Conservation (phyloP, 2,329 filamentous ascomycete species). For the Simplicillium sp. region DNA sequence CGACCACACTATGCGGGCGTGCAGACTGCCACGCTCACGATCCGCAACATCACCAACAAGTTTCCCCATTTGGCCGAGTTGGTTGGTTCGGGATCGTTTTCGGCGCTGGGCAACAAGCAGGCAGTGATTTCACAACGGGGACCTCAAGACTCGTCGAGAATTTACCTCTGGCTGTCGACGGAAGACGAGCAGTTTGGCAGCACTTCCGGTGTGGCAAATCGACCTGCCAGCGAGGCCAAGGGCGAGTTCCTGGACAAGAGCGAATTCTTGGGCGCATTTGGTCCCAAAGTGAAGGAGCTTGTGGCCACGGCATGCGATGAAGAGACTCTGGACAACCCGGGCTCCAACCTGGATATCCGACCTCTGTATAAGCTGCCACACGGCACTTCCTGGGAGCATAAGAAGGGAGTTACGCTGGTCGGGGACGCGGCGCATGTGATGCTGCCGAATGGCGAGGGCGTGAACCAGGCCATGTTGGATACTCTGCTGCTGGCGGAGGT, state of each 20-base stretch:
- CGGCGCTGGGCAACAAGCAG: not conserved
- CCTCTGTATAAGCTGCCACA: not conserved
- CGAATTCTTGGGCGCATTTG: not conserved
- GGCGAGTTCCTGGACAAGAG: not conserved
- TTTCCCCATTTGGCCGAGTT: constrained; percentile 26
- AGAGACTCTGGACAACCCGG: not conserved
- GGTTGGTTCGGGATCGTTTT: not conserved
- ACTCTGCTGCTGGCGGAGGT: not conserved
- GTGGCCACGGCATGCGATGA: not conserved
- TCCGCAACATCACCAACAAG: constrained; percentile 19
- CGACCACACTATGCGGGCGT: constrained; percentile 28
- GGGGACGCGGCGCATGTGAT: not conserved
- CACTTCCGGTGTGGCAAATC: not conserved
- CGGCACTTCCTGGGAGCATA: not conserved
- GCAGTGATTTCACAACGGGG: not conserved
- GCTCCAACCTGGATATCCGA: not conserved
- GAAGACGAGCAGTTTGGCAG: not conserved
- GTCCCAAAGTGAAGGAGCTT: not conserved
- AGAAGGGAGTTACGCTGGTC: not conserved
- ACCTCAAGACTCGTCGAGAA: not conserved
- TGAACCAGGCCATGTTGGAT: not conserved
- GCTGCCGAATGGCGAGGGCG: not conserved
- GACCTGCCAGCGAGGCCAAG: not conserved
- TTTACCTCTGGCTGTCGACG: not conserved
- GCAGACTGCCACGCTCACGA: constrained; percentile 24